Evolutionary conservation across 345 rosid genomes (phyloP), one percentile per base, ranked within the genome.

Genomic region (Boechera divaricarpa): DNA sequence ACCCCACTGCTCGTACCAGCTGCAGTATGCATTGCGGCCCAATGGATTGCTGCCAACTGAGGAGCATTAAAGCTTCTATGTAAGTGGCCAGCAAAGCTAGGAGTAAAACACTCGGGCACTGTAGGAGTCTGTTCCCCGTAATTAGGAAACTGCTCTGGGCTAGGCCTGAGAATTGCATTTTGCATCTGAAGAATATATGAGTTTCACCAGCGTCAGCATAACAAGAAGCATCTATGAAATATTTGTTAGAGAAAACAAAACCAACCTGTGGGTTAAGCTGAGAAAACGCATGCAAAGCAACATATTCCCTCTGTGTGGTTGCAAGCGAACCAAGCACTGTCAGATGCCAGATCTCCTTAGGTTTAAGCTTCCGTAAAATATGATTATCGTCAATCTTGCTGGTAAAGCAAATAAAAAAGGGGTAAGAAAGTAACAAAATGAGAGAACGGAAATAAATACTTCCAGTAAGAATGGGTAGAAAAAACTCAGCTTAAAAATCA

Each of bases 11-110:
- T 88, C 38, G 98, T 95, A 81, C 99, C 99, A 59, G 99, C 99
- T 81, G 98, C 99, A 13, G 99, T 95, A 75, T 95, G 99, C 82
- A 85, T 95, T 48, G 99, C 99, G 69, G 99, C 99, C 99, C 98
- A 92, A 53, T 92, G 93, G 61, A 95, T 95, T 72, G 99, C 98
- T 44, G 88, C 90, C 65, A 95, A 85, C 83, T 95, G 99, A 38
- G 99, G 99, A 10, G 83, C 89, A 59, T 95, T 95, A 80, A 95
- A 95, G 73, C 89, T 83, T 82, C 94, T 81, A 64, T 84, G 90
- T 77, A 95, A 74, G 84, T 92, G 90, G 63, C 86, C 94, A 54
- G 77, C 83, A 78, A 95, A 95, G 80, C 87, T 89, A 51, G 79
- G 94, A 2, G 98, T 95, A 81, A 95, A 95, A 82, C 99, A 95